Evolutionary conservation across 257 asterid genomes (phyloP), one percentile per base, ranked within the genome.

Genomic region (Solanum etuberosum): DNA sequence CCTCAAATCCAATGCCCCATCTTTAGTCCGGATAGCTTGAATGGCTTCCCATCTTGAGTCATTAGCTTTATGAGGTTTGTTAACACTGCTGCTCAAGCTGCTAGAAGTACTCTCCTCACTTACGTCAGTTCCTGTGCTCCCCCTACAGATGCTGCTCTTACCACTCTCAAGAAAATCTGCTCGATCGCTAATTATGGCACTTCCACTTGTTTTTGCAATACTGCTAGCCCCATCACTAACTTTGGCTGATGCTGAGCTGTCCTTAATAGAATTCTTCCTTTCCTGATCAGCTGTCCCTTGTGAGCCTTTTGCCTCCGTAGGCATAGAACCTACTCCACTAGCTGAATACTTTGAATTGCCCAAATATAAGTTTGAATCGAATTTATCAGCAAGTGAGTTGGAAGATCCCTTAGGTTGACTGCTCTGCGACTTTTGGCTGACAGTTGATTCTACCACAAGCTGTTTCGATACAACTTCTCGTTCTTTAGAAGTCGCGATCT

Each of bases 41-140:
- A 95, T 93, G 78, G 98, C 98, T 88, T 95, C 98, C 98, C 98
- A 95, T 88, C 96, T 89, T 8, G 92, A 48, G 86, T 95, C 98
- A 46, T 95, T 95, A 38, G 93, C 96, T 87, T 93, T 95, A 63
- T 95, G 98, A 68, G 98, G 98, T 87, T 93, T 93, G 91, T 93
- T 95, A n/a, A 91, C 92, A 12, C 92, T 91, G 88, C 92, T 94
- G 89, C 96, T 94, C 46, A 94, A 91, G 89, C 95, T 94, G 93
- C 98, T 94, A 87, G 94, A 95, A 86, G 91, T 90, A 73, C 98
- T 95, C 71, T 93, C 98, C 38, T 93, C 98, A 59, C 97, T 95
- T 70, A 93, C 85, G 70, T 95, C 98, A 7, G 96, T 95, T 83
- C 98, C 93, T 0, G 98, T 92, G 91, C 98, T 95, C 23, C 97